A percentile compares a stretch with the other conserved stretches of the same genome.
Conservation (phyloP, 2,329 filamentous ascomycete species). For the Exophiala sp. region DNA sequence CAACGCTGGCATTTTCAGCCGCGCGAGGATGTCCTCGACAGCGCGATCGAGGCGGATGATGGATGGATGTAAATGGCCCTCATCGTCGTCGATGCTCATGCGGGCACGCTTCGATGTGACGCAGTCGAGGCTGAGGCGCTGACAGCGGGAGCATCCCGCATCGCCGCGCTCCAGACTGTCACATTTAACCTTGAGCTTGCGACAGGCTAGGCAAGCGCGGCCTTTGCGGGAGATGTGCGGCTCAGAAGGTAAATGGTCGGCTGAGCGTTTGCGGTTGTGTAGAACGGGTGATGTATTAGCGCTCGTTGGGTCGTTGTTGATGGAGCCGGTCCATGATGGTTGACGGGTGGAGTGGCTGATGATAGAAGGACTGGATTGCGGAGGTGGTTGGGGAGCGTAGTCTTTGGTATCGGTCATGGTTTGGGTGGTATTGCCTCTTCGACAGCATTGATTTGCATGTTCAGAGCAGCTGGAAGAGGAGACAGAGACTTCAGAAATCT, state of each 20-base stretch:
- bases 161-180: slow-evolving; percentile 27
- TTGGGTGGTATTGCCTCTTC: neutral
- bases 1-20: slow-evolving; percentile 26
- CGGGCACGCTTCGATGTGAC: slow-evolving; percentile 26
- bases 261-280: slow-evolving; percentile 22
- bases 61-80: slow-evolving; percentile 23
- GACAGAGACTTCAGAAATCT: no score
- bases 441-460: neutral
- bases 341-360: slow-evolving; percentile 7
- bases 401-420: slow-evolving; percentile 11
- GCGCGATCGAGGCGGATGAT: slow-evolving; percentile 26
- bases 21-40: slow-evolving; percentile 26
- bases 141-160: slow-evolving; percentile 28
- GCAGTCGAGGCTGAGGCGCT: slow-evolving; percentile 27
- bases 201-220: slow-evolving; percentile 27
- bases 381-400: neutral
- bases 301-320: slow-evolving; percentile 1
- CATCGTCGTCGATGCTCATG: slow-evolving; percentile 26
- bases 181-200: slow-evolving; percentile 29
- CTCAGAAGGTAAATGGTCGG: slow-evolving; percentile 22
- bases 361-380: slow-evolving; percentile 14
- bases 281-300: slow-evolving; percentile 1
- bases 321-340: slow-evolving; percentile 18
- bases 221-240: slow-evolving; percentile 27
- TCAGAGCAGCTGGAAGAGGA: neutral